Conservation (phyloP, 2,329 filamentous ascomycete genomes). For the Clonostachys solani region DNA sequence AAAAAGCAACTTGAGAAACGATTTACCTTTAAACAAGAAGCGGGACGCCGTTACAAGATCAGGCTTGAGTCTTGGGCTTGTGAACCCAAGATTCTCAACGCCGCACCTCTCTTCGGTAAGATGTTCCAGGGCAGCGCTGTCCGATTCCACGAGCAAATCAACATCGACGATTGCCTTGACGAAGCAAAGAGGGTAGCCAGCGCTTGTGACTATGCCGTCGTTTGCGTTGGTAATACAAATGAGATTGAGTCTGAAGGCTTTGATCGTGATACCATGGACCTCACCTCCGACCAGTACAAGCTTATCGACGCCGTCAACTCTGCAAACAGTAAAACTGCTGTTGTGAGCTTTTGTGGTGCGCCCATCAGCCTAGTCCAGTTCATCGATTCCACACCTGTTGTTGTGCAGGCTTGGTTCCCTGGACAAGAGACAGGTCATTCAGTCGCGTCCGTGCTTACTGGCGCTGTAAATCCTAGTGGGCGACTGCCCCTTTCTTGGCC, state of each 20-base stretch:
- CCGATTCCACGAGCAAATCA: neutral
- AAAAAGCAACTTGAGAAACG: too few species aligned
- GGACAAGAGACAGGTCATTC: slow-evolving; percentile 65
- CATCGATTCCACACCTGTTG: slow-evolving; percentile 43
- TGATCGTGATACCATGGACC: slow-evolving; percentile 63
- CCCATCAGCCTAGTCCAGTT: slow-evolving; percentile 52
- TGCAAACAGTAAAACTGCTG: slow-evolving; percentile 52
- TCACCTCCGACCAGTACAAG: slow-evolving; percentile 53
- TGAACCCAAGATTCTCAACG: too few species aligned
- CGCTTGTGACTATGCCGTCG: slow-evolving; percentile 50
- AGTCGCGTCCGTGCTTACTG: slow-evolving; percentile 61
- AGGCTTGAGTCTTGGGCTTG: too few species aligned
- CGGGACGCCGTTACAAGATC: too few species aligned
- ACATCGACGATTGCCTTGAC: slow-evolving; percentile 4
- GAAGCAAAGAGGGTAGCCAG: slow-evolving; percentile 32
- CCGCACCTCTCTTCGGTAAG: too few species aligned
- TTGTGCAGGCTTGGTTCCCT: slow-evolving; percentile 63
- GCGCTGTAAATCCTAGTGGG: slow-evolving; percentile 57
- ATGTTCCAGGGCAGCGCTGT: too few species aligned
- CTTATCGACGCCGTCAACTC: slow-evolving; percentile 49
- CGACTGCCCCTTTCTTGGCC: slow-evolving; percentile 63
- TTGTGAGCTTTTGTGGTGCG: slow-evolving; percentile 61
- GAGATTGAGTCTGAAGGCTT: slow-evolving; percentile 41
- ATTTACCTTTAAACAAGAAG: too few species aligned
- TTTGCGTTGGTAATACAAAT: slow-evolving; percentile 47